Conservation (phyloP, 371 early-diverging fungal genomes). For the Vavraia culicis region DNA sequence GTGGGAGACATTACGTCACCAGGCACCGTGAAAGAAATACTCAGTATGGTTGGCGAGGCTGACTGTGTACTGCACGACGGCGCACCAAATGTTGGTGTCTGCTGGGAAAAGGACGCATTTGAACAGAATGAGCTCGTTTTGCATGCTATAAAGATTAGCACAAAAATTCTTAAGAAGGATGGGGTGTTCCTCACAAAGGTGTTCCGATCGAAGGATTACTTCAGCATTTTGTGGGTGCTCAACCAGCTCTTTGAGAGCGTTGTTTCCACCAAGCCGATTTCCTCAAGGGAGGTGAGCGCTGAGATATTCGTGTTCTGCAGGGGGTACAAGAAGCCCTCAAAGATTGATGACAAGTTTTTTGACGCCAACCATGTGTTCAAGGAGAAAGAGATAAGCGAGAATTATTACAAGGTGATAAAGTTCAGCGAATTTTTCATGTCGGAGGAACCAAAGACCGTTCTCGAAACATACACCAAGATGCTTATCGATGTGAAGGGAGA, state of each 20-base stretch:
- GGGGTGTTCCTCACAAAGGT: conserved; percentile 97
- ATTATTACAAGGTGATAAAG: no score
- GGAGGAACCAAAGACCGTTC: no score
- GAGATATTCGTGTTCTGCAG: conserved; percentile 95
- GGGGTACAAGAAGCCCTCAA: conserved; percentile 67
- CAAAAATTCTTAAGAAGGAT: conserved; percentile 69
- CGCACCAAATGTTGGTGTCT: conserved; percentile 93
- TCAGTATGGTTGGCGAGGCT: conserved; percentile 70
- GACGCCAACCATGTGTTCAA: conserved; percentile 79
- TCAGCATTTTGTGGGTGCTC: conserved; percentile 82
- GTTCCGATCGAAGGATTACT: conserved; percentile 94
- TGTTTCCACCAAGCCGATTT: conserved; percentile 96
- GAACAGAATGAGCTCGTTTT: conserved; percentile 83
- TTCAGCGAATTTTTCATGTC: conserved; percentile 36
- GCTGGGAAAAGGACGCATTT: conserved; percentile 92
- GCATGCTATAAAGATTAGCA: conserved; percentile 72
- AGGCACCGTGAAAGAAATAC: conserved; percentile 60
- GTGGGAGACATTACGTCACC: conserved; percentile 88
- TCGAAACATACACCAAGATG: conserved; percentile 71
- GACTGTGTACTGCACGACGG: conserved; percentile 81
- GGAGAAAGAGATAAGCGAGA: conserved; percentile 21
- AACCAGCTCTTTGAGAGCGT: conserved; percentile 83
- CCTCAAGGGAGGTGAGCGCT: conserved; percentile 91
- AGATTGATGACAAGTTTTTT: conserved; percentile 72
- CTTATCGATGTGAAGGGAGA: conserved; percentile 75